These are phyloP conservation scores for Globisporangium abappressorium DNA, from an alignment of 352 stramenopile species.

Conservation along the genomic window DNA sequence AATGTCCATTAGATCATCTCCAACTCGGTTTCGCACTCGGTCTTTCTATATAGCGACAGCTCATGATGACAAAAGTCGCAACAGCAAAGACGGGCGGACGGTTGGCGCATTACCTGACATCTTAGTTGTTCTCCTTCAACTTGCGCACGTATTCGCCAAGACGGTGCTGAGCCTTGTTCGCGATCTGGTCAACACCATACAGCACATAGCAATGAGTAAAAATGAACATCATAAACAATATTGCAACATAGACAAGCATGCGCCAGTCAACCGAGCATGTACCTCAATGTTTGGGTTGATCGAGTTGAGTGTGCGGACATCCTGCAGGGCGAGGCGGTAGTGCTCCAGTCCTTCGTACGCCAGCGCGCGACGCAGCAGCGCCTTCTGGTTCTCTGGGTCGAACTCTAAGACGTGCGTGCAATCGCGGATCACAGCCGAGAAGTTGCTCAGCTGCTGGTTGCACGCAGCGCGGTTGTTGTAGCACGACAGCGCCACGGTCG, in stretches of 20 bases:
- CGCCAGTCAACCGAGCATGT: conserved; percentile 15
- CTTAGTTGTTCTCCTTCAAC: conserved; percentile 79
- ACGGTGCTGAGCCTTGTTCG: conserved; percentile 88
- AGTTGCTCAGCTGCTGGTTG: conserved; percentile 97
- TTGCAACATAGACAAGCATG: conserved; percentile 7
- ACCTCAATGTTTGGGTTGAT: conserved; percentile 89
- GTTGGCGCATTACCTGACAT: background rate
- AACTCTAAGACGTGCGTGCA: conserved; percentile 94
- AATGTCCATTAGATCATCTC: conserved; percentile 5
- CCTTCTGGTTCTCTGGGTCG: conserved; percentile 94
- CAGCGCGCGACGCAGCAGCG: conserved; percentile 91
- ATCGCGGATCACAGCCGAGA: conserved; percentile 93
- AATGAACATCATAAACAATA: conserved; percentile 4
- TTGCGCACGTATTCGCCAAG: conserved; percentile 86
- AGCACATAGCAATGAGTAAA: background rate
- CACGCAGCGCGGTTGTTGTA: conserved; percentile 95
- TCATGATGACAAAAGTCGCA: background rate
- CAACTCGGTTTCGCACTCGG: conserved; percentile 3
- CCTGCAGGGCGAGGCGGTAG: conserved; percentile 88
- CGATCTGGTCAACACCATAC: conserved; percentile 41
- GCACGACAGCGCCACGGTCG: conserved; percentile 88
- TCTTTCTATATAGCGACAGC: background rate
- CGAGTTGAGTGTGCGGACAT: conserved; percentile 80
- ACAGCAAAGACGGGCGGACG: background rate
- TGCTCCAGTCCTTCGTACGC: conserved; percentile 95